These are phyloP conservation scores for Diaporthe citrichinensis DNA, from an alignment of 2,329 filamentous ascomycete genomes.

Conservation along the genomic window DNA sequence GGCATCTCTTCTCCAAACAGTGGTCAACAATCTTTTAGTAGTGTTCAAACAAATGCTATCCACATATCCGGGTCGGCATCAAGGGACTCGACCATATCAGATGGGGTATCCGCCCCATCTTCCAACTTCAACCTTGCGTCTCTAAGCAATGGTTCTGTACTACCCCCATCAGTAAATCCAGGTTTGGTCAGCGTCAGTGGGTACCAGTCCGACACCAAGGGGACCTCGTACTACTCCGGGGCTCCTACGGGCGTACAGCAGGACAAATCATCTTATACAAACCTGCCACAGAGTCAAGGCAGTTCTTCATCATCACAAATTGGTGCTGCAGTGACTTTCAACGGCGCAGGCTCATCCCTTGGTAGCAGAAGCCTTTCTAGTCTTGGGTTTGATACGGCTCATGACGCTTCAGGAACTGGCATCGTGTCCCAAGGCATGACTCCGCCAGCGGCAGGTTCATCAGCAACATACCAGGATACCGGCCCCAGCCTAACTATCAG, in stretches of 20 bases:
- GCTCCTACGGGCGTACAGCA: too few relatives aligned
- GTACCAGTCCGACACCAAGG: background rate
- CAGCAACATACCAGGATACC: background rate
- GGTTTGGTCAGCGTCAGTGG: too few relatives aligned
- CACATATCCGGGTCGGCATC: background rate
- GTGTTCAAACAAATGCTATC: background rate
- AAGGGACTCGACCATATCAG: too few relatives aligned
- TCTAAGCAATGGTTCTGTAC: too few relatives aligned
- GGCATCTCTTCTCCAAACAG: too few relatives aligned
- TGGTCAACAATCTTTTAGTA: background rate
- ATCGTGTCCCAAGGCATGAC: background rate
- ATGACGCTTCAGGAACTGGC: background rate
- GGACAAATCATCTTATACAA: background rate
- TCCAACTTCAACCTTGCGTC: too few relatives aligned
- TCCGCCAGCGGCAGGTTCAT: background rate
- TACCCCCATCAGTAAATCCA: background rate
- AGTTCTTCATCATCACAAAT: too few relatives aligned
- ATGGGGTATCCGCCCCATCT: too few relatives aligned
- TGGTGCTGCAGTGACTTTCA: background rate
- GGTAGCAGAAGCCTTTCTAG: background rate
- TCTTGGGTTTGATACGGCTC: fast-evolving
- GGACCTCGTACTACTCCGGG: background rate
- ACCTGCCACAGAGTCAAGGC: background rate
- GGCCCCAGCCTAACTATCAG: background rate
- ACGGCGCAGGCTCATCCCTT: background rate